Conservation (phyloP, 257 asterid species). For the Solanum boliviense region DNA sequence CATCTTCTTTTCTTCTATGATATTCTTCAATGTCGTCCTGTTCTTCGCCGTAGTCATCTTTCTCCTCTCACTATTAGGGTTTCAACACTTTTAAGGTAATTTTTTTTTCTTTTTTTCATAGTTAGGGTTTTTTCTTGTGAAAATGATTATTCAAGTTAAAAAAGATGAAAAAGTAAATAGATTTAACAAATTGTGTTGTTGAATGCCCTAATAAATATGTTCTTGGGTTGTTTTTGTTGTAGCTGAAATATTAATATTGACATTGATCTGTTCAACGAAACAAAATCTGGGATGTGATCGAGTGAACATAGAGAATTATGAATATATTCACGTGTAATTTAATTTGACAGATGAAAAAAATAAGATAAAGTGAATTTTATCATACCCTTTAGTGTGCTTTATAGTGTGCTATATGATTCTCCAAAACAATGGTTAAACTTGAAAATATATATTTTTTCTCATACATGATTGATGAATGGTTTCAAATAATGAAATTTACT, state of each 20-base stretch:
- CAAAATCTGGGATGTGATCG: slow-evolving; percentile 38
- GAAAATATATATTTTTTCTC: neutral
- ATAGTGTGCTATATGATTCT: neutral
- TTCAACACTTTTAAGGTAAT: too few species aligned
- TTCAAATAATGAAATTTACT: neutral
- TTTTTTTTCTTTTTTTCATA: too few species aligned
- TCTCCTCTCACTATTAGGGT: too few species aligned
- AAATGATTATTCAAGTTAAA: too few species aligned
- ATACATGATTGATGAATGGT: neutral
- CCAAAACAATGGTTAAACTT: neutral
- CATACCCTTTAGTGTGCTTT: neutral
- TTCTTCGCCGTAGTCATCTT: too few species aligned
- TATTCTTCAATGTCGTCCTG: too few species aligned
- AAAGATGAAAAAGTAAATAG: too few species aligned
- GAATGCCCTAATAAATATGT: too few species aligned
- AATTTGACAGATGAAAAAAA: neutral
- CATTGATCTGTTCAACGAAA: slow-evolving; percentile 27
- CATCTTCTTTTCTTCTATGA: too few species aligned
- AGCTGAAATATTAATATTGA: neutral
- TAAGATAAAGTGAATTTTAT: neutral
- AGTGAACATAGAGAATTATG: slow-evolving; percentile 11
- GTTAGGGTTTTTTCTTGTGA: too few species aligned
- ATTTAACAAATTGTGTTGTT: too few species aligned
- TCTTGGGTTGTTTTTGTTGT: too few species aligned
- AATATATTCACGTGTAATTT: neutral